phyloP scores from a whole-genome alignment of 441 rosid genomes.

The Aquilaria agallochum region DNA sequence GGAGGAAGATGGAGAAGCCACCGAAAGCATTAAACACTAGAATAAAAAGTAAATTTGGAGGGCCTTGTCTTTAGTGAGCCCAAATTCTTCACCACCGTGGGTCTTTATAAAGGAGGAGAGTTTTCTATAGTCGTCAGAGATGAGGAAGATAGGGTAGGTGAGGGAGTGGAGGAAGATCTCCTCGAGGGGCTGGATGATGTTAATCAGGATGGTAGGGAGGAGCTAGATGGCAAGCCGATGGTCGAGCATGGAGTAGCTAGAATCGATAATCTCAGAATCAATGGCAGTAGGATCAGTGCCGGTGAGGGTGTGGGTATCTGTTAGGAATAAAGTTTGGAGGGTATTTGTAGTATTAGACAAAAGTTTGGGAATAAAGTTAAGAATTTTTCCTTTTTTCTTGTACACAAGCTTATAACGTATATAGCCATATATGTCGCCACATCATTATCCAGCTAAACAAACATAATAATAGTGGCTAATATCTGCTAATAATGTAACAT shows the following conservation, averaged over 20 bases:
- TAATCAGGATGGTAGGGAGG: slow-evolving; percentile 47
- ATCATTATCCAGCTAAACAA: too few relatives aligned
- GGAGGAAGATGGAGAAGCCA: slow-evolving; percentile 68
- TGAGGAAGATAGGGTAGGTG: slow-evolving; percentile 53
- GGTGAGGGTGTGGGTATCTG: slow-evolving; percentile 24
- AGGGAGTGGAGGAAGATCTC: slow-evolving; percentile 84
- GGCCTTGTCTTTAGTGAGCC: slow-evolving; percentile 52
- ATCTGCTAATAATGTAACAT: too few relatives aligned
- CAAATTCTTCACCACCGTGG: slow-evolving; percentile 56
- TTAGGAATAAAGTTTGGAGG: too few relatives aligned
- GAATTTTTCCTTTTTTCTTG: too few relatives aligned
- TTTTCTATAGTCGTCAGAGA: slow-evolving; percentile 49
- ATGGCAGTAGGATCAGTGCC: slow-evolving; percentile 55
- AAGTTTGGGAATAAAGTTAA: too few relatives aligned
- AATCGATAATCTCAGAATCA: slow-evolving; percentile 35
- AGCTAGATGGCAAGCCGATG: slow-evolving; percentile 63
- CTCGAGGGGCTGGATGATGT: slow-evolving; percentile 51
- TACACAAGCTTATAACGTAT: too few relatives aligned
- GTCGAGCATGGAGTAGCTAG: slow-evolving; percentile 45
- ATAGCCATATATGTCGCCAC: too few relatives aligned
- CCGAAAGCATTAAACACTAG: slow-evolving; percentile 80
- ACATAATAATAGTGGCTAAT: too few relatives aligned
- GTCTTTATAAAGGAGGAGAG: slow-evolving; percentile 40
- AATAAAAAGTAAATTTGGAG: slow-evolving; percentile 62
- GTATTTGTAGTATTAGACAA: too few relatives aligned